Conservation (phyloP, 768 basidiomycete species). For the Macrolepiota dolichaula region DNA sequence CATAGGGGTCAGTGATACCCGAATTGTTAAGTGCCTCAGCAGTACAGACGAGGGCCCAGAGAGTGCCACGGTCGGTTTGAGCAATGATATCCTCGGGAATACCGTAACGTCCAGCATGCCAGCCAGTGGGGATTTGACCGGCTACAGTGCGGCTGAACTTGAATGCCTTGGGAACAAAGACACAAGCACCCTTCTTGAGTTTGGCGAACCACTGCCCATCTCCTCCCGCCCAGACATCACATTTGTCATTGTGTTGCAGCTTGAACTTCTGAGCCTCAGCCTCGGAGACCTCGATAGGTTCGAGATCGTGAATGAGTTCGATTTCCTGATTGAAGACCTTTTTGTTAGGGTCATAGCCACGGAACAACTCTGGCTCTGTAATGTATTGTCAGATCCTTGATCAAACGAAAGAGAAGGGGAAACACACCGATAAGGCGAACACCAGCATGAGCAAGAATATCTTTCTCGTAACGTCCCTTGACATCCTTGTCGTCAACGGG, state of each 20-base stretch:
- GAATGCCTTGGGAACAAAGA: constrained; percentile 93
- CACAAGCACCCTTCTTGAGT: constrained; percentile 95
- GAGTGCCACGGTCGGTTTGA: constrained; percentile 87
- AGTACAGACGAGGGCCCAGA: constrained; percentile 94
- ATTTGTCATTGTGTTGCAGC: constrained; percentile 93
- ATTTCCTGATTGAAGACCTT: constrained; percentile 98
- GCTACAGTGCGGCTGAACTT: constrained; percentile 92
- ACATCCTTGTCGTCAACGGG: constrained; percentile 99
- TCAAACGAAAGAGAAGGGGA: not conserved
- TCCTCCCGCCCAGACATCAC: constrained; percentile 90
- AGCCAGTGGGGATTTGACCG: constrained; percentile 96
- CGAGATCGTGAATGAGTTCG: constrained; percentile 93
- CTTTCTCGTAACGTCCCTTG: constrained; percentile 89
- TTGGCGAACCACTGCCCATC: constrained; percentile 97
- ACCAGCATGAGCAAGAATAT: constrained; percentile 87
- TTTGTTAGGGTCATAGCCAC: constrained; percentile 95
- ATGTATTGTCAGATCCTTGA: constrained; percentile 13
- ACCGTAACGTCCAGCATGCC: constrained; percentile 95
- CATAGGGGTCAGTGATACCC: constrained; percentile 97
- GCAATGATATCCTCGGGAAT: constrained; percentile 95
- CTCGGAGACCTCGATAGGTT: constrained; percentile 90
- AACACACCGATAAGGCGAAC: constrained; percentile 87
- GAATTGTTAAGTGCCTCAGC: constrained; percentile 96
- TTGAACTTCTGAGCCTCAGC: constrained; percentile 95
- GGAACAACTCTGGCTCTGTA: constrained; percentile 94